Conservation (phyloP, 345 rosid species). For the Anastatica hierochuntica region DNA sequence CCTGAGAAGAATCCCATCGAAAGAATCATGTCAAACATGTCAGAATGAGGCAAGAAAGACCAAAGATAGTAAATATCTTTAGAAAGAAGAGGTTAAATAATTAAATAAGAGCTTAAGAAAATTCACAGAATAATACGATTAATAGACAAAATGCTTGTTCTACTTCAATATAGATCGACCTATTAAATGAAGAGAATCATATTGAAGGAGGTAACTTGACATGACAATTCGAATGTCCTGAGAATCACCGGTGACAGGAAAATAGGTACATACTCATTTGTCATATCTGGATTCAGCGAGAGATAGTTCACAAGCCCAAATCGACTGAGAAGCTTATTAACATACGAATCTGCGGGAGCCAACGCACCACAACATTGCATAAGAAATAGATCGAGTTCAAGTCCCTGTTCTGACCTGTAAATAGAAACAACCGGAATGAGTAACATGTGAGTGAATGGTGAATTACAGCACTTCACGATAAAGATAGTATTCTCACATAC, state of each 20-base stretch:
- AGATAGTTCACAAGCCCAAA: conserved; percentile 70
- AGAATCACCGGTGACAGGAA: background rate
- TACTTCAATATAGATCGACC: background rate
- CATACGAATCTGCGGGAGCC: conserved; percentile 81
- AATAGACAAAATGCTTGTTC: conserved; percentile 1
- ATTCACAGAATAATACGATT: background rate
- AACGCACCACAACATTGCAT: conserved; percentile 94
- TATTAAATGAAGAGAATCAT: background rate
- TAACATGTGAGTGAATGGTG: conserved; percentile 4
- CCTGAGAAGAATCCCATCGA: conserved; percentile 35
- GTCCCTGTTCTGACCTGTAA: conserved; percentile 86
- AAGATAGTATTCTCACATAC: conserved; percentile 32
- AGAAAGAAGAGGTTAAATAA: conserved; percentile 6
- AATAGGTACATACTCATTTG: conserved; percentile 50
- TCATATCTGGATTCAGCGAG: conserved; percentile 38
- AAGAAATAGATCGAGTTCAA: conserved; percentile 92
- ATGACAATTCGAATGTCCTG: background rate
- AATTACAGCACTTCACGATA: conserved; percentile 10
- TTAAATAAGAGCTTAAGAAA: background rate
- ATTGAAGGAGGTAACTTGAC: conserved; percentile 8
- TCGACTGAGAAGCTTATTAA: conserved; percentile 61
- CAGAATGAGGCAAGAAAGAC: conserved; percentile 6
- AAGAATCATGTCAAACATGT: conserved; percentile 6
- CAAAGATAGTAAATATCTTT: background rate
- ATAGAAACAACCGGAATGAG: conserved; percentile 17